Evolutionary conservation across 1,284 basidiomycete species (phyloP).

Genomic region (Boletellus dicymbophilus): DNA sequence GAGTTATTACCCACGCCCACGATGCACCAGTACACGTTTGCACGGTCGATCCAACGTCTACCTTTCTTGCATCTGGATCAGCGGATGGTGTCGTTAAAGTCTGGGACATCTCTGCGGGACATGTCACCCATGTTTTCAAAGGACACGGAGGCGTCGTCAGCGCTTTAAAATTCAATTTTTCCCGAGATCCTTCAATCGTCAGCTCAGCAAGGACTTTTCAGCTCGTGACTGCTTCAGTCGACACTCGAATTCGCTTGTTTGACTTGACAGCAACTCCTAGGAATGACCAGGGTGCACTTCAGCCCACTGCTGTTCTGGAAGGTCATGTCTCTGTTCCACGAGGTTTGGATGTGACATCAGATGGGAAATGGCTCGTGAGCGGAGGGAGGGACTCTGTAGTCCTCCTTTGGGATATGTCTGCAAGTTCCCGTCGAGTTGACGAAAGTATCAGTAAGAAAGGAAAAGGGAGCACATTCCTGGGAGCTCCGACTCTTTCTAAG

Average conservation of each 20-base stretch:
- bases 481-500: conserved; percentile 64
- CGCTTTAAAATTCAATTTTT: conserved; percentile 82
- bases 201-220: conserved; percentile 63
- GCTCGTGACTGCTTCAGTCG: conserved; percentile 87
- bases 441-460: conserved; percentile 45
- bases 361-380: conserved; percentile 86
- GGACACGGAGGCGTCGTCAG: conserved; percentile 97
- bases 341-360: conserved; percentile 80
- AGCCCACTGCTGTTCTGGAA: conserved; percentile 80
- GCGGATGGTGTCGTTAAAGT: conserved; percentile 97
- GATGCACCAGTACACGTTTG: conserved; percentile 93
- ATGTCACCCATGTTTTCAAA: conserved; percentile 93
- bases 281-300: conserved; percentile 56
- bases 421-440: conserved; percentile 12
- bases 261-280: conserved; percentile 70
- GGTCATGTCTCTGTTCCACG: conserved; percentile 92
- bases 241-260: conserved; percentile 89
- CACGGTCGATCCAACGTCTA: conserved; percentile 81
- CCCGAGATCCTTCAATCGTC: conserved; percentile 53
- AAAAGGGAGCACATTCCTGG: conserved; percentile 48
- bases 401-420: conserved; percentile 75
- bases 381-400: conserved; percentile 92
- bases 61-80: conserved; percentile 92
- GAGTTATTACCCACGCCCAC: conserved; percentile 83
- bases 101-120: conserved; percentile 89